Evolutionary conservation across 495 filamentous ascomycete genomes (phyloP), one percentile per base, ranked within the genome.

Genomic region (Aspergillus nanangensis): DNA sequence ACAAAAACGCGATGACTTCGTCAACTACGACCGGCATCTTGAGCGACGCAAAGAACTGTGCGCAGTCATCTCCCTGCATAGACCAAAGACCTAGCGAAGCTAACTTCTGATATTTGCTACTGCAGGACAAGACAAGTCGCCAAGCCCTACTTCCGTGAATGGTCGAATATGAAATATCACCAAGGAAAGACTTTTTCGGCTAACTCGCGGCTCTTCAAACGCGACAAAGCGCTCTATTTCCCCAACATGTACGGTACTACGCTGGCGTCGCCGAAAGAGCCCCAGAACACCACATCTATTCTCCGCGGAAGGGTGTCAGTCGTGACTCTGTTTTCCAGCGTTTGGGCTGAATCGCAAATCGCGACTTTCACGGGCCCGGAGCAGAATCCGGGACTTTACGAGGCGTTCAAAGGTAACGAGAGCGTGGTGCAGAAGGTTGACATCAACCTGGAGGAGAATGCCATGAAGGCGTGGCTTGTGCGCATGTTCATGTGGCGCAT

Each of bases 81-180:
- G 2, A 10, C 25, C 8, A 27, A 46, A 5, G 11, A 11, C 1
- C 8, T 25, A 13, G 17, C 17, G 13, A 3, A 34, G 21, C 34
- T 22, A 47, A 38, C 31, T 8, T 38, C 24, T 7, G 39, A 11
- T 24, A 19, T 50, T 44, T 10, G 21, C 20, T 7, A 20, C 13
- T 20, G 3, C 21, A 80, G 76, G 46, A 76, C 69, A 13, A 60
- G 58, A 54, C 74, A 72, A 66, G 78, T 92, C 51, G 65, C 79
- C 10, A 87, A 84, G 47, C 88, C 89, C 19, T 97, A 97, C 63
- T 97, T 95, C 75, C 83, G 87, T 55, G 90, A 97, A 78, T 94
- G 88, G 84, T 76, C 75, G 41, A 88, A 88, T 63, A 76, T 96
- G 70, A 76, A 81, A 4, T 78, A 85, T 57, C 77, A 86, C 67